Conservation (phyloP, 116 monocot genomes). For the Cymodocea nodosa region DNA sequence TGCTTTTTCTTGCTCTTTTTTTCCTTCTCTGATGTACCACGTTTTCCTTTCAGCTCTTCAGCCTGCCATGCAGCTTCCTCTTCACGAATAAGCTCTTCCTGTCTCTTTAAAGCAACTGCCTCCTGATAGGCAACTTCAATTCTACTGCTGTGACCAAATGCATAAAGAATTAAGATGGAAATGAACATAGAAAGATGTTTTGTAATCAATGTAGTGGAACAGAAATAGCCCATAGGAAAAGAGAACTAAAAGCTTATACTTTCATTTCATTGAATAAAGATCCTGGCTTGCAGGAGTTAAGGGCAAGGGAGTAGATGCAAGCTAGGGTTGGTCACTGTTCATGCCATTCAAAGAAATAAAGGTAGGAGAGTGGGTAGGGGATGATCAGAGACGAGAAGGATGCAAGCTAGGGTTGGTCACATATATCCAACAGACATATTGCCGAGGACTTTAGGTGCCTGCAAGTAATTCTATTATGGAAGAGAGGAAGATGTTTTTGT, state of each 20-base stretch:
- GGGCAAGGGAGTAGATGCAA: no score
- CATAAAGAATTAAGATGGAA: not conserved
- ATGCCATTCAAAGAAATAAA: no score
- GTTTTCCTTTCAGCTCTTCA: slow-evolving; percentile 72
- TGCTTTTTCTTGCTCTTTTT: slow-evolving; percentile 87
- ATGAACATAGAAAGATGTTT: not conserved
- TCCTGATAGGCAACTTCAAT: slow-evolving; percentile 95
- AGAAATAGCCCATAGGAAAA: not conserved
- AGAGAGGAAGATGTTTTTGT: no score
- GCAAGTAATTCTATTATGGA: no score
- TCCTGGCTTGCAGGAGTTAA: no score
- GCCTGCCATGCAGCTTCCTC: slow-evolving; percentile 84
- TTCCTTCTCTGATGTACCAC: slow-evolving; percentile 62
- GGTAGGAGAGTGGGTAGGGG: no score
- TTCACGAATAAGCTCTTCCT: slow-evolving; percentile 97
- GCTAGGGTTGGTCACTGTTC: no score
- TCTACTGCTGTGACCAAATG: slow-evolving; percentile 43
- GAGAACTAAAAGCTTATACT: not conserved
- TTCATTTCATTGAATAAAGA: not conserved
- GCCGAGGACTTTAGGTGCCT: no score
- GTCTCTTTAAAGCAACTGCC: slow-evolving; percentile 91
- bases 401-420: no score
- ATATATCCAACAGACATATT: no score
- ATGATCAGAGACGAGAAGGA: no score
- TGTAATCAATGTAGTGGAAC: not conserved